Evolutionary conservation across 2,329 filamentous ascomycete genomes (phyloP).

Genomic region (Chaetomium strumarium): DNA sequence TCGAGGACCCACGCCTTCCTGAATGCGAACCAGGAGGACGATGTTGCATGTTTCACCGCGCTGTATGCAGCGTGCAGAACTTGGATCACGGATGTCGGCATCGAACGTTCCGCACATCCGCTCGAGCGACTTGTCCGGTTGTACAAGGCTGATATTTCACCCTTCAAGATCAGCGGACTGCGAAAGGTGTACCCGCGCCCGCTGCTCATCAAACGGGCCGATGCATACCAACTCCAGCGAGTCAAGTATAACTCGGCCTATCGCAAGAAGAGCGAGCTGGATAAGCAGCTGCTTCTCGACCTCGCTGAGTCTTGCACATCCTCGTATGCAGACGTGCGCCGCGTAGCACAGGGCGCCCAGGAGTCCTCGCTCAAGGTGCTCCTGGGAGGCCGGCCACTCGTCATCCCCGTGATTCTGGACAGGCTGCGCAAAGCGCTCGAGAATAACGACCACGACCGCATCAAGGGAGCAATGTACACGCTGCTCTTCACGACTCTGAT

Average conservation of each 20-base stretch:
- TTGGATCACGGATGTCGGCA: constrained; percentile 97
- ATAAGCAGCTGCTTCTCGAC: constrained; percentile 78
- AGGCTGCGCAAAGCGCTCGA: constrained; percentile 73
- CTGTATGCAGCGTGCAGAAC: constrained; percentile 88
- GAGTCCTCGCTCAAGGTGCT: constrained; percentile 91
- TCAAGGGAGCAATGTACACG: constrained; percentile 92
- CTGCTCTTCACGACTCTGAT: constrained; percentile 82
- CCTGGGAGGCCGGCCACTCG: constrained; percentile 77
- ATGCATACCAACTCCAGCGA: constrained; percentile 92
- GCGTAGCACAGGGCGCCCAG: constrained; percentile 83
- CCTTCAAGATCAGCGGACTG: constrained; percentile 90
- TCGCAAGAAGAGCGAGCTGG: constrained; percentile 81
- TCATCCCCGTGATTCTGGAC: constrained; percentile 81
- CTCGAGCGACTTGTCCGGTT: constrained; percentile 81
- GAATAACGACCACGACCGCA: constrained; percentile 76
- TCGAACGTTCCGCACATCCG: constrained; percentile 90
- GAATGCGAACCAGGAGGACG: constrained; percentile 79
- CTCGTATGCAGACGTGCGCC: constrained; percentile 89
- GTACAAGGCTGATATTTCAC: constrained; percentile 77
- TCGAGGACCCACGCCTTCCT: constrained; percentile 83
- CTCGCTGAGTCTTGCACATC: constrained; percentile 86
- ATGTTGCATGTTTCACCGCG: constrained; percentile 90
- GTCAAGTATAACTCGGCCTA: constrained; percentile 88
- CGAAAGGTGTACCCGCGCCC: constrained; percentile 90
- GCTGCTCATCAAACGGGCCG: constrained; percentile 84